Percentiles rank a stretch among this genome's conserved stretches.
phyloP scores from a whole-genome alignment of 164 flowering plant genomes.

The Chimonanthus salicifolius region DNA sequence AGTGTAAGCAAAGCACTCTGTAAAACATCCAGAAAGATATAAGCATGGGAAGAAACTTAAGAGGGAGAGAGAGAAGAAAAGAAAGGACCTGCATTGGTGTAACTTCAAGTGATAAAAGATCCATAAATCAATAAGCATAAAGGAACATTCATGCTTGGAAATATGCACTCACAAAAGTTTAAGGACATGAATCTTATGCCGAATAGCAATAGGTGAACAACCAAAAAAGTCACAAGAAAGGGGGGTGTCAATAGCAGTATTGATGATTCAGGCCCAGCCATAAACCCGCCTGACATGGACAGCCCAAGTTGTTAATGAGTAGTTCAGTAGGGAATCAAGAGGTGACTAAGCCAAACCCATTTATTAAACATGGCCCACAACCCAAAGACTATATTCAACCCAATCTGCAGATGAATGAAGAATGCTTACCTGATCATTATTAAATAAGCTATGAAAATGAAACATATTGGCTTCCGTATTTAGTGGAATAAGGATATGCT shows the following conservation, averaged over 20 bases:
- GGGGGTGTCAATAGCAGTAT: background rate
- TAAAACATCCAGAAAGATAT: conserved; percentile 6
- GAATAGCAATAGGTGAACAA: background rate
- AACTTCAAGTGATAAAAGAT: background rate
- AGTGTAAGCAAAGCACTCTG: conserved; percentile 79
- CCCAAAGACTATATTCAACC: background rate
- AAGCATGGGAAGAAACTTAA: background rate
- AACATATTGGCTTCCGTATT: background rate
- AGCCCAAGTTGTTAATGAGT: too few relatives aligned
- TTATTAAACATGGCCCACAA: background rate
- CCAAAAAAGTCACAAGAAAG: background rate
- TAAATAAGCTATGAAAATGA: background rate
- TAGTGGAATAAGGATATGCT: background rate
- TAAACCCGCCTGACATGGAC: too few relatives aligned
- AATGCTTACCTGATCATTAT: background rate
- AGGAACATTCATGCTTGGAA: background rate
- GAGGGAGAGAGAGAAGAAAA: background rate
- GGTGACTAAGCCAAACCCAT: background rate
- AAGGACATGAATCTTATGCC: background rate
- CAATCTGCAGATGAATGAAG: background rate
- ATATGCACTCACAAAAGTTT: background rate
- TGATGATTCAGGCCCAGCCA: too few relatives aligned
- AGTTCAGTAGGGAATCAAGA: background rate
- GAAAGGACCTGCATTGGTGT: background rate
- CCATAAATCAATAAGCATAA: background rate